Conservation (phyloP, 768 basidiomycete species). For the Serendipita sp. region DNA sequence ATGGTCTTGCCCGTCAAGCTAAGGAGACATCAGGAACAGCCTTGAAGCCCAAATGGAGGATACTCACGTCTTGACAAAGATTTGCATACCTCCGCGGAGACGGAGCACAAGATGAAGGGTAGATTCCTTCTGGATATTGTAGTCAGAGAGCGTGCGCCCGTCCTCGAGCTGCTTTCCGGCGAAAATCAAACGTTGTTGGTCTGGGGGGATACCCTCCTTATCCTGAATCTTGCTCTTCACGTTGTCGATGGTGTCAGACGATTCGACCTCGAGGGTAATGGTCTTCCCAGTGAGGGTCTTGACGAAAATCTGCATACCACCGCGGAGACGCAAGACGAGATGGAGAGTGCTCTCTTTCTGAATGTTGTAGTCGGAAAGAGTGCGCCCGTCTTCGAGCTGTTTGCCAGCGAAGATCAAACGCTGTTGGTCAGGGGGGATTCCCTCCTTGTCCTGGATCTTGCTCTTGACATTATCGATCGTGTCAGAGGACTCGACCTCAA, state of each 20-base stretch:
- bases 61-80: conserved; percentile 52
- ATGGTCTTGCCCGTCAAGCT: conserved; percentile 58
- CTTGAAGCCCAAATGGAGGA: not conserved
- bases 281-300: conserved; percentile 81
- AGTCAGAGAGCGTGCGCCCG: conserved; percentile 61
- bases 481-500: conserved; percentile 67
- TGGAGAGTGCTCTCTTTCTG: conserved; percentile 94
- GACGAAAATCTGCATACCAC: conserved; percentile 76
- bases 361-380: conserved; percentile 78
- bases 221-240: conserved; percentile 76
- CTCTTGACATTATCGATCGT: conserved; percentile 67
- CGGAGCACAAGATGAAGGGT: conserved; percentile 27
- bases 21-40: not conserved
- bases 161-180: conserved; percentile 93
- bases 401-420: conserved; percentile 95
- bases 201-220: conserved; percentile 69
- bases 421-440: conserved; percentile 79
- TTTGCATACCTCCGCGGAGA: conserved; percentile 41
- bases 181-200: conserved; percentile 82
- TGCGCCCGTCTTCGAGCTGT: conserved; percentile 88
- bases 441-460: conserved; percentile 78
- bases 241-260: conserved; percentile 74
- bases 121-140: conserved; percentile 28
- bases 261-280: conserved; percentile 80
- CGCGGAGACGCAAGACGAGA: conserved; percentile 77